Evolutionary conservation across 495 filamentous ascomycete species (phyloP).

Genomic region (Wilcoxina mikolae): DNA sequence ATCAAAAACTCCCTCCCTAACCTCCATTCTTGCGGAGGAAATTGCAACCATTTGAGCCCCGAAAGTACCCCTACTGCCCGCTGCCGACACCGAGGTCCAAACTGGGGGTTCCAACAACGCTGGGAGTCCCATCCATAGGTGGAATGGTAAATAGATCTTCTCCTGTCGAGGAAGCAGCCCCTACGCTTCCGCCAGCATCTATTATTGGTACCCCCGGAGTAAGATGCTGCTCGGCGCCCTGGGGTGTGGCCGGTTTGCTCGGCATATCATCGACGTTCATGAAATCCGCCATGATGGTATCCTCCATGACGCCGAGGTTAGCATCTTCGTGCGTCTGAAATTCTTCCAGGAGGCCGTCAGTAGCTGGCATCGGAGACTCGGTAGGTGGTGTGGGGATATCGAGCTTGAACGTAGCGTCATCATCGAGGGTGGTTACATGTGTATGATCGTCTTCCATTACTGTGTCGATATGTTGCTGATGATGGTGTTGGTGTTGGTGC

Average conservation of each 20-base stretch:
- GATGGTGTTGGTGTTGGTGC: conserved; percentile 2
- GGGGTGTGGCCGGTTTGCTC: not conserved
- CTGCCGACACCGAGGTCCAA: too few species aligned
- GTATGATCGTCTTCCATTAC: conserved; percentile 8
- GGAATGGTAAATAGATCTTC: not conserved
- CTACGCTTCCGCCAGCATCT: not conserved
- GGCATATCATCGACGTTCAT: conserved; percentile 11
- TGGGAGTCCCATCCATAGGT: not conserved
- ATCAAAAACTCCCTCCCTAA: too few species aligned
- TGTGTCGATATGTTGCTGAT: conserved; percentile 9
- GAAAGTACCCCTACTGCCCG: too few species aligned
- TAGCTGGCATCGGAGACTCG: not conserved
- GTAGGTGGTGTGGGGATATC: conserved; percentile 3
- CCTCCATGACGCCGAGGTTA: conserved; percentile 2
- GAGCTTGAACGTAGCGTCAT: not conserved
- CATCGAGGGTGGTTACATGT: not conserved
- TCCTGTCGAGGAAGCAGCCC: not conserved
- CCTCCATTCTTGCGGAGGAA: too few species aligned
- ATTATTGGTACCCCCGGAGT: not conserved
- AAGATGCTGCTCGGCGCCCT: not conserved
- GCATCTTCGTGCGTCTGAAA: not conserved
- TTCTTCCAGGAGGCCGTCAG: not conserved
- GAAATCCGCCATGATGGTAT: conserved; percentile 27
- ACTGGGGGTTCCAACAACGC: too few species aligned
- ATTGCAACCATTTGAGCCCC: too few species aligned